These are phyloP conservation scores for Royoungia palumana DNA, from an alignment of 768 basidiomycete species.

Conservation along the genomic window DNA sequence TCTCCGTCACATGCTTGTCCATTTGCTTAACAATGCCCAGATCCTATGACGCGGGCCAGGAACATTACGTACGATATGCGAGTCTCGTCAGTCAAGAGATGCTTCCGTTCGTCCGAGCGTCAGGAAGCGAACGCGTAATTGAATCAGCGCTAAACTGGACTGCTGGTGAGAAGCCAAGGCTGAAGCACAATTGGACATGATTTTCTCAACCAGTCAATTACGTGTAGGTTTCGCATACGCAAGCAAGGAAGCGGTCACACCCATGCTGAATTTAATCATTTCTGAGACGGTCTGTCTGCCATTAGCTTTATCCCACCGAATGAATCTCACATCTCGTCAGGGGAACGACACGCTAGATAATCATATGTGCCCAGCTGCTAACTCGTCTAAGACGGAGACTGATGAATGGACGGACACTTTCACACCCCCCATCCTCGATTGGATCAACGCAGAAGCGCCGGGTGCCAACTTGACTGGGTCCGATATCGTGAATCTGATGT, in stretches of 20 bases:
- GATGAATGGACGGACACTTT: constrained; percentile 51
- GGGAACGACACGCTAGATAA: constrained; percentile 68
- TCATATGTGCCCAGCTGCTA: constrained; percentile 54
- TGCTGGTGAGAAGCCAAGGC: constrained; percentile 38
- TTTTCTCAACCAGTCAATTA: not conserved
- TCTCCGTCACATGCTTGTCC: not conserved
- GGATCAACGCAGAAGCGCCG: constrained; percentile 57
- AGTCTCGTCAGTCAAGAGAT: constrained; percentile 40
- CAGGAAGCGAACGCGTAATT: constrained; percentile 52
- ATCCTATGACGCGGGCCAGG: constrained; percentile 47
- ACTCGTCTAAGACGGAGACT: constrained; percentile 41
- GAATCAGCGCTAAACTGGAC: constrained; percentile 67
- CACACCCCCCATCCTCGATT: constrained; percentile 48
- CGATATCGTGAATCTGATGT: constrained; percentile 60
- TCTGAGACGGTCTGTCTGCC: constrained; percentile 44
- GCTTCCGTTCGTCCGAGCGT: constrained; percentile 50
- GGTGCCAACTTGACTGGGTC: constrained; percentile 53
- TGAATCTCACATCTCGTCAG: constrained; percentile 21
- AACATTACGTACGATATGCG: constrained; percentile 50
- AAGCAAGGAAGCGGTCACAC: constrained; percentile 38
- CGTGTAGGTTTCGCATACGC: constrained; percentile 44
- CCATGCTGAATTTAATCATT: constrained; percentile 32
- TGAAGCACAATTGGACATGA: not conserved
- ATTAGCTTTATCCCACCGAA: no score
- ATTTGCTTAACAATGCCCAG: constrained; percentile 20